phyloP scores from a whole-genome alignment of 164 flowering plant genomes.

The Tetracentron sinense region DNA sequence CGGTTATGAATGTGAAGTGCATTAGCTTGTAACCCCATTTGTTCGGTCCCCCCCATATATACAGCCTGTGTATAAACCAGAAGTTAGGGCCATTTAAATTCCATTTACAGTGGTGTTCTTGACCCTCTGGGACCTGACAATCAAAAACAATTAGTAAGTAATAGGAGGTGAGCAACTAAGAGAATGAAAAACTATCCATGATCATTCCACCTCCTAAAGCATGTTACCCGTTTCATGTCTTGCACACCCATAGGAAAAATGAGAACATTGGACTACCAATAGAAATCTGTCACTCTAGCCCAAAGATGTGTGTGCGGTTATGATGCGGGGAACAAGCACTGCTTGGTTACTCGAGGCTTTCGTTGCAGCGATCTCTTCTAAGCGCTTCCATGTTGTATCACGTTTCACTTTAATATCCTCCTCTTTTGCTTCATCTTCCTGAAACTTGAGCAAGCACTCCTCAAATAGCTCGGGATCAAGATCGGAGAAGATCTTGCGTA shows the following conservation, averaged over 20 bases:
- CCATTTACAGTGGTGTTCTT: conserved; percentile 19
- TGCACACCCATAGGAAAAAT: conserved; percentile 8
- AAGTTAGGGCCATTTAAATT: conserved; percentile 7
- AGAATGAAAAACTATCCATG: not conserved
- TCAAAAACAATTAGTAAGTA: conserved; percentile 20
- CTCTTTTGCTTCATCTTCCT: conserved; percentile 54
- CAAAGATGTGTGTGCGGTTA: not conserved
- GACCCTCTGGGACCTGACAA: conserved; percentile 14
- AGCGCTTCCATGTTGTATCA: conserved; percentile 58
- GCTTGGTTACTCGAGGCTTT: conserved; percentile 44
- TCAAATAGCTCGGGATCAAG: conserved; percentile 61
- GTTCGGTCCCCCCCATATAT: too few species aligned
- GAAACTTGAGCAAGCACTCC: conserved; percentile 56
- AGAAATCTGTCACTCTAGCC: conserved; percentile 3
- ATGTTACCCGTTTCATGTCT: conserved; percentile 8
- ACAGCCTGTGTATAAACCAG: too few species aligned
- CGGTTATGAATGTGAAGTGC: too few species aligned
- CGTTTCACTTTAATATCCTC: conserved; percentile 44
- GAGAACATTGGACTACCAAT: conserved; percentile 6
- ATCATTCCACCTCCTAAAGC: conserved; percentile 11
- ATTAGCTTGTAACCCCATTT: too few species aligned
- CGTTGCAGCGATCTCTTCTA: conserved; percentile 59
- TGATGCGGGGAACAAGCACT: conserved; percentile 29
- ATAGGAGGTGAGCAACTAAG: conserved; percentile 7
- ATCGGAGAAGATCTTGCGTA: conserved; percentile 66